Conservation (phyloP, 139 green algal species). For the Volvox africanus region DNA sequence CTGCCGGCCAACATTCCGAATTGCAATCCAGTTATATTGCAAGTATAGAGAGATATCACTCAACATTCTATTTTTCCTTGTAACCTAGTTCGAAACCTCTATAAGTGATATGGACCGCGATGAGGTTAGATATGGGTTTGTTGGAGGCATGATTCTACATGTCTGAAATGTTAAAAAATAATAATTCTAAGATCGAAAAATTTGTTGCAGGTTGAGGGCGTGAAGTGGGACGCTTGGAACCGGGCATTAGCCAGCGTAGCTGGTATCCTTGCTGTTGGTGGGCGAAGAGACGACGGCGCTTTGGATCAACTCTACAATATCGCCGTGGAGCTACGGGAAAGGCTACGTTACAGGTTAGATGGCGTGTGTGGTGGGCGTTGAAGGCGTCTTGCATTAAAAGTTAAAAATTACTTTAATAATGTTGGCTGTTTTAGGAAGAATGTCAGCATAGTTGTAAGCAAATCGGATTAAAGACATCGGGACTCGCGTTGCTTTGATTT, state of each 20-base stretch:
- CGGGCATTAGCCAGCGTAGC: not conserved
- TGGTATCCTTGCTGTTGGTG: not conserved
- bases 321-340: conserved; percentile 35
- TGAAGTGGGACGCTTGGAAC: conserved; percentile 42
- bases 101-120: conserved; percentile 4
- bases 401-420: too few relatives aligned
- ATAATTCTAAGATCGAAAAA: too few relatives aligned
- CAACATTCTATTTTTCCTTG: not conserved
- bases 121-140: conserved; percentile 35
- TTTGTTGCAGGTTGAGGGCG: conserved; percentile 13
- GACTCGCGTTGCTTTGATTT: too few relatives aligned
- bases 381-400: too few relatives aligned
- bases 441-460: too few relatives aligned
- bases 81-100: not conserved
- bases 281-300: not conserved
- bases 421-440: too few relatives aligned
- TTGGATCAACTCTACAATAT: conserved; percentile 10
- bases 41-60: not conserved
- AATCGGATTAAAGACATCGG: too few relatives aligned
- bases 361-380: not conserved
- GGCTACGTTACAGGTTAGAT: conserved; percentile 32
- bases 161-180: not conserved
- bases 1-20: too few relatives aligned
- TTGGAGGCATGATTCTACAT: not conserved
- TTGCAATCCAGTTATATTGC: too few relatives aligned